Evolutionary conservation across 345 rosid species (phyloP).

Genomic region (Lagerstroemia speciosa): DNA sequence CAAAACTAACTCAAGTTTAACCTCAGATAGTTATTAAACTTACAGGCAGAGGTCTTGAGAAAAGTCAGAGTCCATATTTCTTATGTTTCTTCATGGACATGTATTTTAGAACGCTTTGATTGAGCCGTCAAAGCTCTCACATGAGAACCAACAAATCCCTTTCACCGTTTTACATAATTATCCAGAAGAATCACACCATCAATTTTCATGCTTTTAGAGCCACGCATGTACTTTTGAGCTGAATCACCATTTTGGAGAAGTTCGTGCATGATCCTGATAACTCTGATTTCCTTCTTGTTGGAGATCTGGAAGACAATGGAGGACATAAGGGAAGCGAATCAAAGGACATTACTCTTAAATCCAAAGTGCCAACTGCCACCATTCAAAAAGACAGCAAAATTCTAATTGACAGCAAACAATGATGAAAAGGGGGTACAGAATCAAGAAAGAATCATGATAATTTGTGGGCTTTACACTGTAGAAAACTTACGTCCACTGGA

Average conservation of each 20-base stretch:
- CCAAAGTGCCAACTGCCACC: not conserved
- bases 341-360: not conserved
- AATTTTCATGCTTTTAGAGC: slow-evolving; percentile 49
- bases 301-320: slow-evolving; percentile 32
- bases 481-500: slow-evolving; percentile 32
- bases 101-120: slow-evolving; percentile 68
- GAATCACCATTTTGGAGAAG: slow-evolving; percentile 80
- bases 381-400: not conserved
- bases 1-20: no score
- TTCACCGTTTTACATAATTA: slow-evolving; percentile 46
- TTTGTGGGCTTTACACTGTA: not conserved
- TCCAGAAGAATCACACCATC: slow-evolving; percentile 78
- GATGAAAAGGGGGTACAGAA: not conserved
- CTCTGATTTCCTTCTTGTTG: slow-evolving; percentile 40
- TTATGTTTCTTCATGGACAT: slow-evolving; percentile 76
- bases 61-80: slow-evolving; percentile 45
- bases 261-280: slow-evolving; percentile 50
- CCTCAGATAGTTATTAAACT: no score
- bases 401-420: no score
- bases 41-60: slow-evolving; percentile 50
- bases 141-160: slow-evolving; percentile 31
- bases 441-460: not conserved
- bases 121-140: slow-evolving; percentile 32
- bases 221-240: slow-evolving; percentile 69
- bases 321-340: not conserved